Evolutionary conservation across 495 filamentous ascomycete species (phyloP).

Genomic region (Annulohypoxylon stygium): DNA sequence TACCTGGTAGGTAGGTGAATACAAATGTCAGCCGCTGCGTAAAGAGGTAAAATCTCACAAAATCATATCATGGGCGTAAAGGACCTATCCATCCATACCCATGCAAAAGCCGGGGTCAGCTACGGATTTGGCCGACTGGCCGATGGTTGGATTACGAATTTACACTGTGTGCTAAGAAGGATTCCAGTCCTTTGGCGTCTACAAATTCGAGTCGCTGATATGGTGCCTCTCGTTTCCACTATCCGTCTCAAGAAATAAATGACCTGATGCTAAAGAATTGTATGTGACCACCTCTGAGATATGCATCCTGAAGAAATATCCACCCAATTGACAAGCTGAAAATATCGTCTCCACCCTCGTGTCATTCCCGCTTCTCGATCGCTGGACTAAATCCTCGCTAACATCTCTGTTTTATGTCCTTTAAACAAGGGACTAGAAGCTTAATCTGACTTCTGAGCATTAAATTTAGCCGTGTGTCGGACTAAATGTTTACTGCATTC

Average conservation of each 20-base stretch:
- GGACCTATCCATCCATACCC: background rate
- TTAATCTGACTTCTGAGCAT: conserved; percentile 1
- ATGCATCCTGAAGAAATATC: background rate
- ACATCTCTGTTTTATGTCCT: background rate
- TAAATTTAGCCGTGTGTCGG: background rate
- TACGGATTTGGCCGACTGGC: background rate
- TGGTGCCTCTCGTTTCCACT: background rate
- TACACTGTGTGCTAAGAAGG: background rate
- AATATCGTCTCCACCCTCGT: conserved; percentile 2
- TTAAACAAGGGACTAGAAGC: conserved; percentile 6
- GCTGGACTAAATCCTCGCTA: background rate
- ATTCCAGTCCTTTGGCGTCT: background rate
- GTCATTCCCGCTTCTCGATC: background rate
- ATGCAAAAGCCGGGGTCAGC: background rate
- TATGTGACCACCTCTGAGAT: no score
- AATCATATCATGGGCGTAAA: background rate
- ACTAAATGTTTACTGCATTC: background rate
- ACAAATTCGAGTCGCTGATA: background rate
- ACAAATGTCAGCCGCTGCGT: background rate
- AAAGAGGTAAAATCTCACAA: background rate
- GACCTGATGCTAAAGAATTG: no score
- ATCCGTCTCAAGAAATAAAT: background rate
- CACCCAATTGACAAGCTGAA: background rate
- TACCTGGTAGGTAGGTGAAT: background rate
- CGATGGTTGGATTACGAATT: background rate